These are phyloP conservation scores for Hemileccinum rubropunctum DNA, from an alignment of 768 basidiomycete genomes.

Conservation along the genomic window DNA sequence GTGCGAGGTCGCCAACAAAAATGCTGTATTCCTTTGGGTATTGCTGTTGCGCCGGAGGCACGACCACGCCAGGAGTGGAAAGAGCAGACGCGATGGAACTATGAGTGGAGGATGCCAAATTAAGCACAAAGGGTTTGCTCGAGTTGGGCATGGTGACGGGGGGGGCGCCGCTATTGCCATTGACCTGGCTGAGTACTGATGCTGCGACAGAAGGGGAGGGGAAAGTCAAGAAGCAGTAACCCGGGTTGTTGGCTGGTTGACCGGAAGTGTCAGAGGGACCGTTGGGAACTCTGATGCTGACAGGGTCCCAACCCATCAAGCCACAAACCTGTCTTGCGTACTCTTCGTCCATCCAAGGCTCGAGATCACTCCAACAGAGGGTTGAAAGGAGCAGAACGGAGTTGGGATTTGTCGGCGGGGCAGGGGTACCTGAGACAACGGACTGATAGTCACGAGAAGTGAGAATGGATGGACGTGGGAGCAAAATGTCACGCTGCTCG, in stretches of 20 bases:
- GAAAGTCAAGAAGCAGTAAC: slow-evolving; percentile 88
- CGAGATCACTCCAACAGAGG: slow-evolving; percentile 85
- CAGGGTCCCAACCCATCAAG: slow-evolving; percentile 85
- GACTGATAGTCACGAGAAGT: slow-evolving; percentile 18
- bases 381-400: slow-evolving; percentile 49
- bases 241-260: slow-evolving; percentile 77
- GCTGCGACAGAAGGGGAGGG: slow-evolving; percentile 67
- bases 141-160: slow-evolving; percentile 84
- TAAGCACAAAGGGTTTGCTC: slow-evolving; percentile 73
- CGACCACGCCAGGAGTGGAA: slow-evolving; percentile 25
- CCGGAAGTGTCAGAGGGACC: slow-evolving; percentile 55
- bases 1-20: slow-evolving; percentile 91
- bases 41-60: slow-evolving; percentile 44
- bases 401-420: slow-evolving; percentile 28
- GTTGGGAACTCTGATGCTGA: slow-evolving; percentile 69
- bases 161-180: slow-evolving; percentile 38
- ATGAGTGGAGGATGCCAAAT: slow-evolving; percentile 61
- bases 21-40: slow-evolving; percentile 88
- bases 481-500: slow-evolving; percentile 18
- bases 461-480: slow-evolving; percentile 17
- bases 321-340: slow-evolving; percentile 86
- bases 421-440: slow-evolving; percentile 10
- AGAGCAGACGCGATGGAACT: slow-evolving; percentile 32
- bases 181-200: slow-evolving; percentile 68
- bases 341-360: slow-evolving; percentile 97